A percentile compares a stretch with the other conserved stretches of the same genome.
These are phyloP conservation scores for Scleroderma bovista DNA, from an alignment of 768 basidiomycete species.

Conservation along the genomic window DNA sequence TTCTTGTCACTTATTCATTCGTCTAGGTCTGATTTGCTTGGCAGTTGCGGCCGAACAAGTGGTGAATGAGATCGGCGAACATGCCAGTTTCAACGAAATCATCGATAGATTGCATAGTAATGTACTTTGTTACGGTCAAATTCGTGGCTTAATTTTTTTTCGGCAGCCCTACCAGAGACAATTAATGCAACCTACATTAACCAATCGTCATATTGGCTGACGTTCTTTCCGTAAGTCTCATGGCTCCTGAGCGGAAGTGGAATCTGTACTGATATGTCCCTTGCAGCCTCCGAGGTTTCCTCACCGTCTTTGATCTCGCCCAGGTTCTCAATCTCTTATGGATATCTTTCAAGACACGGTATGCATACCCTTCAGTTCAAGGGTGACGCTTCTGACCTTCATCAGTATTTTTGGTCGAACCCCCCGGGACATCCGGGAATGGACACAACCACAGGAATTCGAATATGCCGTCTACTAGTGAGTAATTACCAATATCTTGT, in stretches of 20 bases:
- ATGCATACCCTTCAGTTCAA: conserved; percentile 13
- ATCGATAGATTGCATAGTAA: conserved; percentile 41
- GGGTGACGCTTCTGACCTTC: conserved; percentile 3
- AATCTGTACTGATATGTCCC: conserved; percentile 4
- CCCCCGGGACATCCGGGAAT: conserved; percentile 84
- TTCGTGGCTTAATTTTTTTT: conserved; percentile 1
- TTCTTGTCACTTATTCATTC: conserved; percentile 5
- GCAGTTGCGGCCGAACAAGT: conserved; percentile 35
- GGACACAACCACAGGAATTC: conserved; percentile 87
- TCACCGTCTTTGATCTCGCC: conserved; percentile 91
- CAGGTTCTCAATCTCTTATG: conserved; percentile 89
- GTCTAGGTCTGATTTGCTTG: not conserved
- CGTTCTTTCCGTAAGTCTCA: conserved; percentile 80
- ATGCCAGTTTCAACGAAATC: conserved; percentile 41
- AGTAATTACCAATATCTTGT: conserved; percentile 25
- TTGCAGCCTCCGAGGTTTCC: conserved; percentile 82
- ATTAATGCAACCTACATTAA: conserved; percentile 89
- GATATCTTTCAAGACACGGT: conserved; percentile 82
- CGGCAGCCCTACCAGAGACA: conserved; percentile 55
- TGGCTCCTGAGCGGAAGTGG: not conserved
- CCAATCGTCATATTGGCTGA: conserved; percentile 90
- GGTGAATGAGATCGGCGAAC: conserved; percentile 42
- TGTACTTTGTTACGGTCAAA: conserved; percentile 1
- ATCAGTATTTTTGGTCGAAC: conserved; percentile 77
- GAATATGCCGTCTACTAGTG: conserved; percentile 83